Evolutionary conservation across 176 grass and related monocot genomes (phyloP).

Genomic region (Miscanthus lutarioriparius): DNA sequence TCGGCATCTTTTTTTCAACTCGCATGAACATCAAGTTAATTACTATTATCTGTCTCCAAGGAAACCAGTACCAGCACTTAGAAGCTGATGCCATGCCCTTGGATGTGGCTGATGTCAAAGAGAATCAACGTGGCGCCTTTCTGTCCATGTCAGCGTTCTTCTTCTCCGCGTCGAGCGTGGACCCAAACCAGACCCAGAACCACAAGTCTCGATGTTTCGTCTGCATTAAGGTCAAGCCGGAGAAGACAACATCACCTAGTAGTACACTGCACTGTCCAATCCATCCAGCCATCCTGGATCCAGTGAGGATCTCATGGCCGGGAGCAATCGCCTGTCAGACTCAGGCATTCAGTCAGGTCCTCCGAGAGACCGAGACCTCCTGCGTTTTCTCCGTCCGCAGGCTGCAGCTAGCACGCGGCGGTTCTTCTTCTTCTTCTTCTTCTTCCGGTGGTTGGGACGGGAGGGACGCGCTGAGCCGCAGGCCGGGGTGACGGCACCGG

Average conservation of each 20-base stretch:
- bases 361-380: too few species aligned
- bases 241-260: neutral
- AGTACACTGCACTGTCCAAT: neutral
- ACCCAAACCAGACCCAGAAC: neutral
- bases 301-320: neutral
- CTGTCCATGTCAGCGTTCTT: neutral
- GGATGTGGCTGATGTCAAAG: neutral
- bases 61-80: neutral
- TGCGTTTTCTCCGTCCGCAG: neutral
- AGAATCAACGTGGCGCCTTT: neutral
- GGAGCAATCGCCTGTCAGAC: neutral
- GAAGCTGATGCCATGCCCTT: neutral
- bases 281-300: neutral
- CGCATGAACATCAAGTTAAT: too few species aligned
- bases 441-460: neutral
- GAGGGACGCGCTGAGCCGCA: too few species aligned
- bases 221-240: neutral
- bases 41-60: neutral
- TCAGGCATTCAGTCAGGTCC: neutral
- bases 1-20: too few species aligned
- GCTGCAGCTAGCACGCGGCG: neutral
- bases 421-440: too few species aligned
- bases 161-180: neutral
- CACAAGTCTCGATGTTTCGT: slow-evolving; percentile 15
- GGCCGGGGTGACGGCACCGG: neutral